These are phyloP conservation scores for Paecilomyces niveus DNA, from an alignment of 2,329 filamentous ascomycete genomes.

Conservation along the genomic window DNA sequence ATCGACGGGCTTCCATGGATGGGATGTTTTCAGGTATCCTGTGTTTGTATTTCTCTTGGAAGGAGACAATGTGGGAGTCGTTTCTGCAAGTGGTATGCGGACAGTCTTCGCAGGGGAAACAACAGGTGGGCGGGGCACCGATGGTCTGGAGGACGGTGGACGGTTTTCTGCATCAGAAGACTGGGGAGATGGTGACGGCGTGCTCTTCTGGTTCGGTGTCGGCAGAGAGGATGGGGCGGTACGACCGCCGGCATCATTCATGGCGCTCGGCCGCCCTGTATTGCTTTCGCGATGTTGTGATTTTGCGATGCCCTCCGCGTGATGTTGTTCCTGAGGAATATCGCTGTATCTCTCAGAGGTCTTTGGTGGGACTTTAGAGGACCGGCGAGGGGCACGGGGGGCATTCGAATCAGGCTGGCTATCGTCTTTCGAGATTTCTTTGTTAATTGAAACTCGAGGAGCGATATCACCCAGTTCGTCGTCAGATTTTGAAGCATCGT, in stretches of 20 bases:
- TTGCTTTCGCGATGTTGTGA: constrained; percentile 13
- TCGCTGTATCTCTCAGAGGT: constrained; percentile 31
- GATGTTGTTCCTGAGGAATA: constrained; percentile 28
- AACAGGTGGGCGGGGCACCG: constrained; percentile 36
- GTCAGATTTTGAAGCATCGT: background rate
- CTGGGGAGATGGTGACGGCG: constrained; percentile 63
- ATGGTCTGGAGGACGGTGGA: constrained; percentile 60
- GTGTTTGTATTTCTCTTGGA: constrained; percentile 50
- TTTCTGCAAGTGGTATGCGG: constrained; percentile 36
- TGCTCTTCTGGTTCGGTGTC: constrained; percentile 30
- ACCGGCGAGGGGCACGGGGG: constrained; percentile 13
- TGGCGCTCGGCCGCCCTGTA: constrained; percentile 4
- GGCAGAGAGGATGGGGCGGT: constrained; percentile 19
- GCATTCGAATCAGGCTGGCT: constrained; percentile 7
- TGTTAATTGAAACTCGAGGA: background rate
- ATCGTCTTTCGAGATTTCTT: background rate
- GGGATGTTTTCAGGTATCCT: constrained; percentile 48
- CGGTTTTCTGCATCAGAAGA: constrained; percentile 76
- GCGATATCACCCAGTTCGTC: background rate
- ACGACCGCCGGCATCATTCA: constrained; percentile 5
- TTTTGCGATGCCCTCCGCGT: constrained; percentile 22
- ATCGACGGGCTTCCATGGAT: constrained; percentile 67
- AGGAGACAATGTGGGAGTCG: constrained; percentile 46
- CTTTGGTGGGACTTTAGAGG: constrained; percentile 25
- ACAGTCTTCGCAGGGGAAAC: constrained; percentile 27